Evolutionary conservation across 2,329 filamentous ascomycete genomes (phyloP), one percentile per base, ranked within the genome.

Genomic region (Erysiphe pulchra): DNA sequence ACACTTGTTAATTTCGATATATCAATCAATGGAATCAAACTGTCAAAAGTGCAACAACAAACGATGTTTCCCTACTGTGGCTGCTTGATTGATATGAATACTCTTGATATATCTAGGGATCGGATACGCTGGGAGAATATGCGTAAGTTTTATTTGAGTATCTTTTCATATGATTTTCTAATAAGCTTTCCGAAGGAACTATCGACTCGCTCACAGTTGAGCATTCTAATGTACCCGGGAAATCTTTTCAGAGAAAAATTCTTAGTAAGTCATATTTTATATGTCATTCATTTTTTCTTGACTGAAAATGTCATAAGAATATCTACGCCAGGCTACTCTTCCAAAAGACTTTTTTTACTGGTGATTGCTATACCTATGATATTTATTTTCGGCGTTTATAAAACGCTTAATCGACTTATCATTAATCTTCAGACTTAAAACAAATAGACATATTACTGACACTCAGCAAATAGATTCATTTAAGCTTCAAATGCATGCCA

Each of bases 41-140:
- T 81, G 36, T 63, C 66, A 3, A 65, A 68, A 36, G 55, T 73
- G 36, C 64, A 62, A 48, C 58, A 57, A 1, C 54, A 53, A 0
- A 38, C 12, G 18, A 52, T n/a, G n/a, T 95, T 98, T 57, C 84
- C 87, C 0, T 98, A 93, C 60, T 95, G 90, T 56, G 90, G 90
- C 36, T 73, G 74, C 38, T 60, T 74, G 14, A 84, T 98, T 53
- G 66, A 93, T 56, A 81, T 75, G 16, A 63, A 62, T 45, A 85
- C 79, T 0, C 64, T 98, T 28, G 75, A 84, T 49, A 70, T 95
- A 42, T 69, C 65, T 54, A 85, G 80, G 56, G 76, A 84, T 54
- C 65, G 69, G 41, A 68, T 73, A 31, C 65, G 69, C 43, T 61
- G 61, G 50, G 68, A 62, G 47, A 62, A 60, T 51, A 62, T 59